Evolutionary conservation across 176 grass and related monocot species (phyloP).

Genomic region (Thinopyrum elongatum): DNA sequence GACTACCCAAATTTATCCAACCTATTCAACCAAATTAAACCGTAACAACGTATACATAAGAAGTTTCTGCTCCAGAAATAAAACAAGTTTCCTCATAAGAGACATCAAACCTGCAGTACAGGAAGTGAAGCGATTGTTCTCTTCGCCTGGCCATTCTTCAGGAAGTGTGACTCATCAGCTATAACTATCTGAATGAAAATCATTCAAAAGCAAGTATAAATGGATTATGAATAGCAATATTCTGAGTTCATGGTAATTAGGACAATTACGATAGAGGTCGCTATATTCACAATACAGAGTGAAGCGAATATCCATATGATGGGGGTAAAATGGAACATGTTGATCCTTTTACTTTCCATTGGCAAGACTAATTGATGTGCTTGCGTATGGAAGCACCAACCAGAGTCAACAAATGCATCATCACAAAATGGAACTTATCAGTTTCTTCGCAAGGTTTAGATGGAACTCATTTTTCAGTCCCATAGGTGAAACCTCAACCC

Average conservation of each 20-base stretch:
- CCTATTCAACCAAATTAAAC: neutral
- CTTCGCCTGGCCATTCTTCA: constrained; percentile 89
- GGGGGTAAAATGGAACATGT: neutral
- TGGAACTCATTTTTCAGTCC: constrained; percentile 1
- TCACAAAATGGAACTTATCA: neutral
- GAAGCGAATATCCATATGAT: neutral
- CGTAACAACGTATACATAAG: neutral
- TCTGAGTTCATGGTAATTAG: constrained; percentile 8
- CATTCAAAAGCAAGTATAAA: constrained; percentile 25
- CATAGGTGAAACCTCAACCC: constrained; percentile 11
- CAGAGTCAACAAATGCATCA: neutral
- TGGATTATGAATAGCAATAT: neutral
- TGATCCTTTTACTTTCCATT: neutral
- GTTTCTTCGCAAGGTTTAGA: constrained; percentile 10
- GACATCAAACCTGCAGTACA: constrained; percentile 70
- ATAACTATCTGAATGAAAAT: constrained; percentile 75
- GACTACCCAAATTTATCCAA: neutral
- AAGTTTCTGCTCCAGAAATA: neutral
- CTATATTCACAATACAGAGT: neutral
- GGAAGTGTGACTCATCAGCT: constrained; percentile 96
- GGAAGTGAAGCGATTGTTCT: constrained; percentile 76
- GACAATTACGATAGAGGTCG: neutral
- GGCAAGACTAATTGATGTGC: neutral
- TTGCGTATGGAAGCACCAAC: neutral
- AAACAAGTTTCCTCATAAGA: constrained; percentile 14